Conservation (phyloP, 2,329 filamentous ascomycete genomes). For the Acephala macrosclerotiorum region DNA sequence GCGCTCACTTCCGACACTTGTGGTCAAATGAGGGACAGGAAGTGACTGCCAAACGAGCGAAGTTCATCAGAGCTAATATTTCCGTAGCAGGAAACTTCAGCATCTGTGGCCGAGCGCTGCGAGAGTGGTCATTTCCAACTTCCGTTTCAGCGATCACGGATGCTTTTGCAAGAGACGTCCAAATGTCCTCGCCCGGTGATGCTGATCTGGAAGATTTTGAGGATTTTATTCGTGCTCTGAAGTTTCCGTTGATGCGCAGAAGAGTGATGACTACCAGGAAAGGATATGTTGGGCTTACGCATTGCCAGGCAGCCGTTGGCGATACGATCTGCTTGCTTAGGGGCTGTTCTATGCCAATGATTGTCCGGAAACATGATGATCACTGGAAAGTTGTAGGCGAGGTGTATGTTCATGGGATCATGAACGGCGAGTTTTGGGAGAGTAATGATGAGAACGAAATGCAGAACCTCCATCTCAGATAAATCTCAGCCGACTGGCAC, state of each 20-base stretch:
- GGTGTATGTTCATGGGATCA: background rate
- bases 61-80: no score
- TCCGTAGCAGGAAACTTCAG: background rate
- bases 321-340: background rate
- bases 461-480: background rate
- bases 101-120: background rate
- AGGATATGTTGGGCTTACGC: background rate
- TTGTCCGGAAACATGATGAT: background rate
- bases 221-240: background rate
- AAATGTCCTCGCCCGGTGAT: background rate
- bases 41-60: no score
- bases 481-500: background rate
- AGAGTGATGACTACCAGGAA: background rate
- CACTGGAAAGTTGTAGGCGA: background rate
- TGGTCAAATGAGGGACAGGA: no score
- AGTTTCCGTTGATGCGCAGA: background rate
- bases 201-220: background rate
- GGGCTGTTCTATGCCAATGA: background rate
- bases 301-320: background rate
- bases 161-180: constrained; percentile 18
- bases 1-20: no score
- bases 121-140: background rate
- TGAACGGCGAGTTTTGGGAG: background rate
- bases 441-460: background rate
- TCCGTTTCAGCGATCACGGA: background rate